Evolutionary conservation across 2,329 filamentous ascomycete genomes (phyloP).

Genomic region (Dendrostoma leiphaemia): DNA sequence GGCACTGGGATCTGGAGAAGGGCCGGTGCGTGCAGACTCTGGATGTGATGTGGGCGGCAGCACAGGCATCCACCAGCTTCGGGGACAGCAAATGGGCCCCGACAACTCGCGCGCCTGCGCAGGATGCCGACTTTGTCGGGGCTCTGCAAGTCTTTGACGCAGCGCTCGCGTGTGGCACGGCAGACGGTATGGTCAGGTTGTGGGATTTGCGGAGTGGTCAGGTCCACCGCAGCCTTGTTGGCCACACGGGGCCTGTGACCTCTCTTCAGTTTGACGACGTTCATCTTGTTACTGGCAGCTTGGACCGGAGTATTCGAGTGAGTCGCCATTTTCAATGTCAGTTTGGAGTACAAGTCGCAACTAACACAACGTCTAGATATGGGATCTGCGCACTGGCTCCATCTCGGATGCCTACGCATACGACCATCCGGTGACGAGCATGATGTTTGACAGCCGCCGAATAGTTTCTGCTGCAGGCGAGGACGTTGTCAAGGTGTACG

Average conservation of each 20-base stretch:
- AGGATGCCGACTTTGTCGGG: slow-evolving; percentile 86
- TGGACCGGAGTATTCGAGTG: slow-evolving; percentile 91
- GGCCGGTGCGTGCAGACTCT: slow-evolving; percentile 97
- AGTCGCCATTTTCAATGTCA: slow-evolving; percentile 37
- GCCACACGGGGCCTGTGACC: slow-evolving; percentile 92
- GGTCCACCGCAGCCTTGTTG: slow-evolving; percentile 93
- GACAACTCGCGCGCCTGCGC: slow-evolving; percentile 61
- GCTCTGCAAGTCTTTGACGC: slow-evolving; percentile 95
- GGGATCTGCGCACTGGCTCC: slow-evolving; percentile 94
- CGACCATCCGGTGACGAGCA: slow-evolving; percentile 84
- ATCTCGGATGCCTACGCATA: slow-evolving; percentile 97
- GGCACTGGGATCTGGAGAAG: slow-evolving; percentile 96
- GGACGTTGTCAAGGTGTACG: slow-evolving; percentile 94
- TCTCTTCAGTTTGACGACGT: slow-evolving; percentile 95
- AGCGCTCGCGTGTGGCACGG: slow-evolving; percentile 91
- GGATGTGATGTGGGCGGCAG: slow-evolving; percentile 96
- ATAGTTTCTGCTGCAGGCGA: slow-evolving; percentile 91
- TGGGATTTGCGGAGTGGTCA: slow-evolving; percentile 97
- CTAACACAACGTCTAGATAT: slow-evolving; percentile 64
- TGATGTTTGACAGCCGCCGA: slow-evolving; percentile 92
- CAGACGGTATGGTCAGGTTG: slow-evolving; percentile 92
- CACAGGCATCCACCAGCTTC: slow-evolving; percentile 75
- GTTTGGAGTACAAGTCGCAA: not conserved
- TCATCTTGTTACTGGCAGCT: slow-evolving; percentile 88
- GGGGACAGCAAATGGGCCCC: slow-evolving; percentile 70